Evolutionary conservation across 257 asterid species (phyloP).

Genomic region (Eustoma russellianum): DNA sequence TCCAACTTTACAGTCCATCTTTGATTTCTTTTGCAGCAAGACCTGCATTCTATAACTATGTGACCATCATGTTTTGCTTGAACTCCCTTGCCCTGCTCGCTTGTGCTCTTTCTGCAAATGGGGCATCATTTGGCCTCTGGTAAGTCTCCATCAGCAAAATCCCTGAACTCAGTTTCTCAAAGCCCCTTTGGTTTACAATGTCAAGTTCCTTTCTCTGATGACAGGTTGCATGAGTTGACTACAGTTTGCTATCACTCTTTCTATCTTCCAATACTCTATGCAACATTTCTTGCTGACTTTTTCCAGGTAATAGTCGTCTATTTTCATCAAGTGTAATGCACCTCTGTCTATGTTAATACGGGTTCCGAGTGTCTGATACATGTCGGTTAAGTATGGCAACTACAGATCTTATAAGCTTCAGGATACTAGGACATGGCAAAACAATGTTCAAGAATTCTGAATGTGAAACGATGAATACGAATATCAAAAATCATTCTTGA

Average conservation of each 20-base stretch:
- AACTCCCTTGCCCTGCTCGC: constrained; percentile 24
- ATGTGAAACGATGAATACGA: no score
- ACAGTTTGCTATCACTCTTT: constrained; percentile 31
- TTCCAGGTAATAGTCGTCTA: constrained; percentile 19
- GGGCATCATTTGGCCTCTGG: constrained; percentile 31
- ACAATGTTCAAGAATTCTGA: no score
- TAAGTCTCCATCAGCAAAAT: constrained; percentile 8
- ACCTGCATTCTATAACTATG: constrained; percentile 38
- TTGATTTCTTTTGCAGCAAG: constrained; percentile 26
- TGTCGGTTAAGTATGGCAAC: no score
- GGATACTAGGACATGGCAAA: no score
- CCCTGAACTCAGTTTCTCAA: constrained; percentile 1
- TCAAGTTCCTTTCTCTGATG: constrained; percentile 3
- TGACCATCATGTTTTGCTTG: constrained; percentile 26
- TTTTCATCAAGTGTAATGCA: not conserved
- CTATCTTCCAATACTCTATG: constrained; percentile 32
- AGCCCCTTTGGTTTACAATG: not conserved
- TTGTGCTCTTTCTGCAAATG: constrained; percentile 31
- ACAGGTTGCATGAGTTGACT: constrained; percentile 26
- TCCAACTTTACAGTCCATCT: not conserved
- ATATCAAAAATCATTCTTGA: no score
- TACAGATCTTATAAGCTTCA: no score
- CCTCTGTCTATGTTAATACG: no score
- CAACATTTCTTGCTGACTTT: constrained; percentile 35
- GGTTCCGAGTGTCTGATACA: no score